Evolutionary conservation across 2,329 filamentous ascomycete genomes (phyloP).

Genomic region (Neofusicoccum parvum): DNA sequence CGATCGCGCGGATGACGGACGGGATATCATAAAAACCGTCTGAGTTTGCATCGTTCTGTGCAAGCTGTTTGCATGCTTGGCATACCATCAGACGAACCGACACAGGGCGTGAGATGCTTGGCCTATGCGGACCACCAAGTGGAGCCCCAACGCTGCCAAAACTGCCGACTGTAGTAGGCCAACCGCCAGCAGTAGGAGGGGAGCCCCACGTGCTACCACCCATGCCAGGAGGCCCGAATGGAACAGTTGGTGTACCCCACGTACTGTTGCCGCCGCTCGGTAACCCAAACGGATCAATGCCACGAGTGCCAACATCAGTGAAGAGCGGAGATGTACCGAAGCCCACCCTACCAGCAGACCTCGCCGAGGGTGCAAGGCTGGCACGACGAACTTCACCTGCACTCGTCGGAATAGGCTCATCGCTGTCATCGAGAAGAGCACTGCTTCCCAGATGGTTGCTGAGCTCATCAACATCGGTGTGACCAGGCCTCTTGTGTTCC

Average conservation of each 20-base stretch:
- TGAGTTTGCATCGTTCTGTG: slow-evolving; percentile 45
- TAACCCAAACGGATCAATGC: slow-evolving; percentile 37
- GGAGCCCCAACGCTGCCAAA: slow-evolving; percentile 31
- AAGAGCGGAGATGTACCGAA: slow-evolving; percentile 37
- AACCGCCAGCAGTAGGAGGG: slow-evolving; percentile 38
- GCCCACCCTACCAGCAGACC: slow-evolving; percentile 32
- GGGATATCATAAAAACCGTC: slow-evolving; percentile 72
- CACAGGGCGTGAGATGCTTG: slow-evolving; percentile 57
- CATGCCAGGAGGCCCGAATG: slow-evolving; percentile 43
- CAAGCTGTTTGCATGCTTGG: slow-evolving; percentile 71
- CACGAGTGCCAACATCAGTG: slow-evolving; percentile 34
- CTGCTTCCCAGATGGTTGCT: slow-evolving; percentile 86
- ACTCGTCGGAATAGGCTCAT: slow-evolving; percentile 58
- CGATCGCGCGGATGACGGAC: slow-evolving; percentile 63
- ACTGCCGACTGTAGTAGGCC: slow-evolving; percentile 37
- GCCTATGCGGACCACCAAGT: slow-evolving; percentile 32
- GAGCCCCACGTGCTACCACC: slow-evolving; percentile 43
- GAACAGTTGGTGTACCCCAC: slow-evolving; percentile 42
- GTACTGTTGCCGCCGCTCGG: slow-evolving; percentile 36
- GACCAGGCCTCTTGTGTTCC: slow-evolving; percentile 41
- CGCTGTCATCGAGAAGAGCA: slow-evolving; percentile 70
- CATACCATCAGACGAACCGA: slow-evolving; percentile 74
- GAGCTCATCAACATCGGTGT: slow-evolving; percentile 68
- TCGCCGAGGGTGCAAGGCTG: slow-evolving; percentile 38
- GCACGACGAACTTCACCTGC: slow-evolving; percentile 41